Evolutionary conservation across 768 basidiomycete species (phyloP).

Genomic region (Lenzites betulinus): DNA sequence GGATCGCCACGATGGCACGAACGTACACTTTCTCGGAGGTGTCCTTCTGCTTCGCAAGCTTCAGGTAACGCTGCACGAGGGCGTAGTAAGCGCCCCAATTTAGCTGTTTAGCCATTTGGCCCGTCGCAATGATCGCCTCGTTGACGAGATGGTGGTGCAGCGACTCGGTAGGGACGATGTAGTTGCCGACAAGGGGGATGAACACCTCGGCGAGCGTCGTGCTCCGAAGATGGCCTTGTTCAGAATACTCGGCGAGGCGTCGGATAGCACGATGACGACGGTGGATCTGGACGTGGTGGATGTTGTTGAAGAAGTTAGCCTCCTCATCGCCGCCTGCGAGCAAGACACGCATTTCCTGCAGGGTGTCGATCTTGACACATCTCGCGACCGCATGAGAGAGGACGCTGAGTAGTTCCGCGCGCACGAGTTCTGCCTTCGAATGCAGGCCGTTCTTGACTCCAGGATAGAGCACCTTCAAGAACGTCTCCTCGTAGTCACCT

Average conservation of each 20-base stretch:
- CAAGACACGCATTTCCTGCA: slow-evolving; percentile 81
- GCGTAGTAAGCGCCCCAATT: slow-evolving; percentile 84
- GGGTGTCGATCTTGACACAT: slow-evolving; percentile 54
- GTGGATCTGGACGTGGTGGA: slow-evolving; percentile 91
- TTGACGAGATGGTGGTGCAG: slow-evolving; percentile 87
- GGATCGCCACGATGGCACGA: slow-evolving; percentile 78
- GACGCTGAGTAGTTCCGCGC: slow-evolving; percentile 79
- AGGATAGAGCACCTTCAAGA: slow-evolving; percentile 69
- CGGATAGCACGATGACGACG: slow-evolving; percentile 84
- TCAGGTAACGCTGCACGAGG: slow-evolving; percentile 80
- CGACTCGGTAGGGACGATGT: slow-evolving; percentile 60
- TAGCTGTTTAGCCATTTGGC: slow-evolving; percentile 74
- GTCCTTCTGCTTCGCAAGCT: slow-evolving; percentile 65
- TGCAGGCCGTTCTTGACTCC: slow-evolving; percentile 78
- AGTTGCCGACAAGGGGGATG: slow-evolving; percentile 84
- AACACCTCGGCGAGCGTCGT: slow-evolving; percentile 79
- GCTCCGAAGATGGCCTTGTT: slow-evolving; percentile 64
- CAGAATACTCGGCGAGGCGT: slow-evolving; percentile 77
- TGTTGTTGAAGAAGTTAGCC: slow-evolving; percentile 96
- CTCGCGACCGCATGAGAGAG: slow-evolving; percentile 72
- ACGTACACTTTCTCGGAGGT: slow-evolving; percentile 78
- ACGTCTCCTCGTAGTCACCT: slow-evolving; percentile 50
- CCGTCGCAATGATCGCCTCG: slow-evolving; percentile 82
- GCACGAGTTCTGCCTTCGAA: slow-evolving; percentile 83
- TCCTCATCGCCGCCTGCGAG: slow-evolving; percentile 90